Evolutionary conservation across 345 rosid species (phyloP).

Genomic region (Pistacia integerrima): DNA sequence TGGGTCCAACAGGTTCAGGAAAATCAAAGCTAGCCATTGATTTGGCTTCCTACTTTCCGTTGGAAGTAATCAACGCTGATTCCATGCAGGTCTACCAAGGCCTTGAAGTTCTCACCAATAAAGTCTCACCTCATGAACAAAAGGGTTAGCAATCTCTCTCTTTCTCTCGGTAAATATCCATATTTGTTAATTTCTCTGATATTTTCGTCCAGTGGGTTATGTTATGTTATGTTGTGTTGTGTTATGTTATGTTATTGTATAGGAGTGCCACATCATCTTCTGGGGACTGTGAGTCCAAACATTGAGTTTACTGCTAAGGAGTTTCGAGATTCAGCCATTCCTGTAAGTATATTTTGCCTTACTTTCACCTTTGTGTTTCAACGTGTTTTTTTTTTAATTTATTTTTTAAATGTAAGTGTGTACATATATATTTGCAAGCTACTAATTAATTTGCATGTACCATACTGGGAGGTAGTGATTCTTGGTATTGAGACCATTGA

Average conservation of each 20-base stretch:
- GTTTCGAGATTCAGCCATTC: conserved; percentile 66
- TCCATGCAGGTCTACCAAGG: conserved; percentile 93
- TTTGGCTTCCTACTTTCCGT: conserved; percentile 67
- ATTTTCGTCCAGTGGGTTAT: background rate
- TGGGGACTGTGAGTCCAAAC: conserved; percentile 68
- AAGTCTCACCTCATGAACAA: conserved; percentile 66
- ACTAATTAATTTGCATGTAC: background rate
- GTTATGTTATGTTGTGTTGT: no score
- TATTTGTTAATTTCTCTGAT: background rate
- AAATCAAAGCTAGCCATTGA: conserved; percentile 87
- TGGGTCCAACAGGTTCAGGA: conserved; percentile 95
- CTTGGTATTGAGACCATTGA: background rate
- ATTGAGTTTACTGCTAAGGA: conserved; percentile 77
- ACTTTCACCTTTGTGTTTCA: background rate
- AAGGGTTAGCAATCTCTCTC: conserved; percentile 38
- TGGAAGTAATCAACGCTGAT: conserved; percentile 93
- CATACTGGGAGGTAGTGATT: background rate
- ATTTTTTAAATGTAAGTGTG: background rate
- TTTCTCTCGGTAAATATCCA: background rate
- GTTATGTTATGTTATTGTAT: conserved; percentile 12
- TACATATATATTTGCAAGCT: no score
- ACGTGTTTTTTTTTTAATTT: background rate
- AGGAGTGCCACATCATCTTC: conserved; percentile 90
- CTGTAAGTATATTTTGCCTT: conserved; percentile 50
- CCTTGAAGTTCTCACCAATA: conserved; percentile 89